phyloP scores from a whole-genome alignment of 495 filamentous ascomycete genomes.

The Cryomyces minteri region DNA sequence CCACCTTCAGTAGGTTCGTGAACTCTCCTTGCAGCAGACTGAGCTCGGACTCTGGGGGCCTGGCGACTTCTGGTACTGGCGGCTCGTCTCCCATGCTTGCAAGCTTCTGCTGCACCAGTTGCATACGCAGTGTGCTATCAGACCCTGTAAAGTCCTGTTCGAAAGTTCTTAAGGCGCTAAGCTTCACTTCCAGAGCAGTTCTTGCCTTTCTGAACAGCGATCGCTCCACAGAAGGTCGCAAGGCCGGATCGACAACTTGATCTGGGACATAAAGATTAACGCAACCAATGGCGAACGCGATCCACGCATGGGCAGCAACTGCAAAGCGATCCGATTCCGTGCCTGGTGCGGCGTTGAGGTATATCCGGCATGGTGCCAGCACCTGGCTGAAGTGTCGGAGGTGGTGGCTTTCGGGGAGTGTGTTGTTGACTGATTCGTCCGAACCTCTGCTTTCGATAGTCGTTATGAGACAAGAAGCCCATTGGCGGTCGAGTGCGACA shows the following conservation, averaged over 20 bases:
- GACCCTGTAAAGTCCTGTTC: slow-evolving; percentile 51
- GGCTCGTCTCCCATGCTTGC: slow-evolving; percentile 41
- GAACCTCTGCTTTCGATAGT: no score
- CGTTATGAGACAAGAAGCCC: no score
- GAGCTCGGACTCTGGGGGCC: slow-evolving; percentile 49
- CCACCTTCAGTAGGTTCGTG: slow-evolving; percentile 25
- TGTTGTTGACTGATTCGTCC: no score
- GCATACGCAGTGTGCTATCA: slow-evolving; percentile 37
- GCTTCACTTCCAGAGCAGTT: slow-evolving; percentile 31
- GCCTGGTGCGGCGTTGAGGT: no score
- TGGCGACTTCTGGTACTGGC: slow-evolving; percentile 44
- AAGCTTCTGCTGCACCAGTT: slow-evolving; percentile 40
- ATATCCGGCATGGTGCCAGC: no score
- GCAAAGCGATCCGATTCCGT: neutral
- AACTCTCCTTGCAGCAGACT: slow-evolving; percentile 67
- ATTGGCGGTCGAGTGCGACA: no score
- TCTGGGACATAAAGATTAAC: slow-evolving; percentile 75
- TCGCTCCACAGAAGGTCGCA: slow-evolving; percentile 52
- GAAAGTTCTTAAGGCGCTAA: slow-evolving; percentile 43
- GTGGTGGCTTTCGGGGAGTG: no score
- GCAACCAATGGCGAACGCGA: slow-evolving; percentile 41
- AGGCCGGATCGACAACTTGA: slow-evolving; percentile 68
- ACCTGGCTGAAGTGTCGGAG: no score
- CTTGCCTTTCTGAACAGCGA: slow-evolving; percentile 41
- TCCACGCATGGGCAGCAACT: slow-evolving; percentile 32